Evolutionary conservation across 257 asterid species (phyloP).

Genomic region (Solanum virginianum): DNA sequence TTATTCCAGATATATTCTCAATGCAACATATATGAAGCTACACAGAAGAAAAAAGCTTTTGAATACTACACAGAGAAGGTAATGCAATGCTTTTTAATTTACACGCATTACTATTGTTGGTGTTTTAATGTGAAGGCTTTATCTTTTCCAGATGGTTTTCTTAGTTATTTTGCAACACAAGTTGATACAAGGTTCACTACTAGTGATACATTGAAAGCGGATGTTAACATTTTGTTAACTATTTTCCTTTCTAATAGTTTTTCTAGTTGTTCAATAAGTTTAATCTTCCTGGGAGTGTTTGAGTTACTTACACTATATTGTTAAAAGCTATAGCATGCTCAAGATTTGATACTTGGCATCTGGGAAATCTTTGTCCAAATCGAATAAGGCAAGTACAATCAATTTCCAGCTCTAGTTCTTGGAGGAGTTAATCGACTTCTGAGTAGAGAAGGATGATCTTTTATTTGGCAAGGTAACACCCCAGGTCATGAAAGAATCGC

Average conservation of each 20-base stretch:
- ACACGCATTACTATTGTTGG: background rate
- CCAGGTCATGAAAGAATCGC: background rate
- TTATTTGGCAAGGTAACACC: background rate
- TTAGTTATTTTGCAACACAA: background rate
- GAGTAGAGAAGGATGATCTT: background rate
- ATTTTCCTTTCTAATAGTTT: background rate
- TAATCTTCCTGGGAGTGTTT: background rate
- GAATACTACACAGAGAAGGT: constrained; percentile 91
- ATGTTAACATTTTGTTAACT: background rate
- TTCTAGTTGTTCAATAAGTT: background rate
- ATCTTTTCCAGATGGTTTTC: background rate
- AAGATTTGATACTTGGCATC: background rate
- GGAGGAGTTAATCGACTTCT: background rate
- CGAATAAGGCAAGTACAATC: background rate
- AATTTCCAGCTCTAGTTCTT: background rate
- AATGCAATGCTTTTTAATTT: background rate
- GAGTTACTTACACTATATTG: background rate
- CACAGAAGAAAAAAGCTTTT: constrained; percentile 69
- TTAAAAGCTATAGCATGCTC: background rate
- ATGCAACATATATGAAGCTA: constrained; percentile 82
- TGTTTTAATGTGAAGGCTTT: background rate
- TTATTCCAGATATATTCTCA: constrained; percentile 56
- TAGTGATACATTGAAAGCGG: background rate
- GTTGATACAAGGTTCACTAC: background rate
- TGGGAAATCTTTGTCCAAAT: background rate